These are phyloP conservation scores for Lentinus tigrinus DNA, from an alignment of 768 basidiomycete species.

Conservation along the genomic window DNA sequence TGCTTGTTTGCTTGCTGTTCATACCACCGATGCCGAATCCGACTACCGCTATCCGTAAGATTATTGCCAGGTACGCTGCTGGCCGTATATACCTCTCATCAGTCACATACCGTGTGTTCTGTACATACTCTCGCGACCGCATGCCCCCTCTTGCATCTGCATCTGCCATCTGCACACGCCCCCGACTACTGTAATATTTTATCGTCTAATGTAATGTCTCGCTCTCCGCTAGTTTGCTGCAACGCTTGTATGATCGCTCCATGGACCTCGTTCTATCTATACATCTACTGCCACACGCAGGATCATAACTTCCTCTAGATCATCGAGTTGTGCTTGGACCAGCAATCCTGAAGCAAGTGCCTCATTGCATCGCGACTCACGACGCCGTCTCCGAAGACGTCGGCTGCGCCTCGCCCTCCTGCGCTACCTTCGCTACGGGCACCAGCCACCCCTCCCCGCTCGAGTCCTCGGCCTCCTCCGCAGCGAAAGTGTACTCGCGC, in stretches of 20 bases:
- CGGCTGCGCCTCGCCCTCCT: slow-evolving; percentile 25
- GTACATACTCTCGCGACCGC: slow-evolving; percentile 8
- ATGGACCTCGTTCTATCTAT: too few relatives aligned
- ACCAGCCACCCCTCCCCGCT: slow-evolving; percentile 25
- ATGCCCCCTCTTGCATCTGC: background rate
- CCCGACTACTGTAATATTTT: background rate
- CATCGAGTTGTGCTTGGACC: too few relatives aligned
- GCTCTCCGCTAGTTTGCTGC: background rate
- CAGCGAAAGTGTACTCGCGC: slow-evolving; percentile 25
- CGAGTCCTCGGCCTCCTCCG: slow-evolving; percentile 20
- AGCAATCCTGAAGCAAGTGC: too few relatives aligned
- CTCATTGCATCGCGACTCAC: background rate
- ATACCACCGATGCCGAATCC: too few relatives aligned
- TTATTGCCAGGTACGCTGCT: slow-evolving; percentile 1
- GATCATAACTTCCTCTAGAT: background rate
- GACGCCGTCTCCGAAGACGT: slow-evolving; percentile 22
- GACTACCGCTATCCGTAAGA: too few relatives aligned
- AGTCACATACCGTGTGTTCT: slow-evolving; percentile 3
- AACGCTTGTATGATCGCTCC: background rate
- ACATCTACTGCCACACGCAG: background rate
- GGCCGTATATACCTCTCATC: slow-evolving; percentile 11
- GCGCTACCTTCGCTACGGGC: slow-evolving; percentile 18
- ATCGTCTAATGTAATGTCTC: slow-evolving; percentile 9
- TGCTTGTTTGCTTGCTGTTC: background rate
- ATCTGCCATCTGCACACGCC: background rate